These are phyloP conservation scores for Postia placenta DNA, from an alignment of 768 basidiomycete genomes.

Conservation along the genomic window DNA sequence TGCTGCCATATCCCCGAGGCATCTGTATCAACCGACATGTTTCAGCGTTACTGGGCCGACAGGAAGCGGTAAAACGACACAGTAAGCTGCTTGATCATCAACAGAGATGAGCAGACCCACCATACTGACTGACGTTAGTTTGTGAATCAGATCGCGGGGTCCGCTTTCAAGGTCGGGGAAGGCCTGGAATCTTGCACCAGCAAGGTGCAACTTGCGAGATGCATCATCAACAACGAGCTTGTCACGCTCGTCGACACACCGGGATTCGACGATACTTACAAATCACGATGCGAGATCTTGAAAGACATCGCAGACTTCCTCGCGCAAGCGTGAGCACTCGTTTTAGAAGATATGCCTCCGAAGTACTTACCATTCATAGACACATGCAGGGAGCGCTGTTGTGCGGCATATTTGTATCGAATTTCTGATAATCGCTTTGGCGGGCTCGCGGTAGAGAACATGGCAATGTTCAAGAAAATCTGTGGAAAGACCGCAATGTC, in stretches of 20 bases:
- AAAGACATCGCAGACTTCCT: neutral
- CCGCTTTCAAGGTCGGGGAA: slow-evolving; percentile 9
- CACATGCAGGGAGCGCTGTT: slow-evolving; percentile 10
- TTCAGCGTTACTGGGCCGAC: slow-evolving; percentile 21
- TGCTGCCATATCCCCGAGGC: too few species aligned
- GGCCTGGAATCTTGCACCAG: slow-evolving; percentile 16
- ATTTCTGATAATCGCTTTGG: slow-evolving; percentile 15
- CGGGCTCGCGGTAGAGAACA: slow-evolving; percentile 7
- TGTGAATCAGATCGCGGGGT: slow-evolving; percentile 16
- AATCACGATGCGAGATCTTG: slow-evolving; percentile 1
- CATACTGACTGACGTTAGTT: slow-evolving; percentile 17
- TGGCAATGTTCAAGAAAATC: slow-evolving; percentile 12
- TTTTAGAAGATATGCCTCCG: neutral
- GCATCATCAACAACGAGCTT: slow-evolving; percentile 11
- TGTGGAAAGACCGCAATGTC: slow-evolving; percentile 12
- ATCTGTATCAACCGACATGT: too few species aligned
- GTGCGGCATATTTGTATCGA: slow-evolving; percentile 13
- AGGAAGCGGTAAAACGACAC: slow-evolving; percentile 16
- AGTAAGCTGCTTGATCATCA: neutral
- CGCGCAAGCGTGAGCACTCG: neutral
- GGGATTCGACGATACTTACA: slow-evolving; percentile 17
- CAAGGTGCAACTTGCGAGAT: slow-evolving; percentile 9
- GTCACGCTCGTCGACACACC: slow-evolving; percentile 19
- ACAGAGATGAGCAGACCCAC: neutral
- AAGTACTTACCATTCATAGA: neutral